Evolutionary conservation across 148 eudicot species (phyloP), one percentile per base, ranked within the genome.

Genomic region (Rhododendron molle): DNA sequence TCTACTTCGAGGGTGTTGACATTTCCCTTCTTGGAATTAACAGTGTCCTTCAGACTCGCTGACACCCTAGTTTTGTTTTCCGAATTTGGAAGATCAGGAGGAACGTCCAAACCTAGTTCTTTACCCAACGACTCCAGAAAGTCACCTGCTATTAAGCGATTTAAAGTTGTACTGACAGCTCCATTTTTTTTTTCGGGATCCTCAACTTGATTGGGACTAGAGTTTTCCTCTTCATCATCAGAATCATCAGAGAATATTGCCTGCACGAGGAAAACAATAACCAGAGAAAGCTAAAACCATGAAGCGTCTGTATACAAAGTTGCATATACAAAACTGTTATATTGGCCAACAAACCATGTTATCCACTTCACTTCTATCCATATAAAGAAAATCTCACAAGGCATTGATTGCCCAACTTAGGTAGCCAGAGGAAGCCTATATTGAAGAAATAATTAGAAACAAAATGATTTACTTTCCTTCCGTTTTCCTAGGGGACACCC

Each of bases 241-340:
- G 96, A 93, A 79, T 95, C 98, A 88, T 96, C 99, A 56, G 98
- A 94, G 86, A 97, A 97, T 80, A 97, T 97, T 81, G 99, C 98
- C 99, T 95, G 91, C 83, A 87, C 28, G 73, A 65, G 81, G 83
- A 49, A 44, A n/a, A 85, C 47, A 67, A 65, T 38, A 14, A 67
- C 0, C 58, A 43, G 26, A 44, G 28, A 43, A 28, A 67, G 60
- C n/a, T 1, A 40, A 40, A 50, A 54, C 11, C 52, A 74, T 18
- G 11, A 30, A 26, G 14, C 76, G 4, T 71, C 16, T 14, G 16
- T 30, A 14, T 71, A 71, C 76, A 30, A 13, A 30, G 14, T n/a
- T n/a, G 26, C 72, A n/a, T 65, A 26, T 65, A 10, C 32, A 26
- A 12, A 28, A 69, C 36, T 12, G 34, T 69, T 4, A n/a, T 0